Conservation (phyloP, 163 green algal species). For the Volvox carteri region DNA sequence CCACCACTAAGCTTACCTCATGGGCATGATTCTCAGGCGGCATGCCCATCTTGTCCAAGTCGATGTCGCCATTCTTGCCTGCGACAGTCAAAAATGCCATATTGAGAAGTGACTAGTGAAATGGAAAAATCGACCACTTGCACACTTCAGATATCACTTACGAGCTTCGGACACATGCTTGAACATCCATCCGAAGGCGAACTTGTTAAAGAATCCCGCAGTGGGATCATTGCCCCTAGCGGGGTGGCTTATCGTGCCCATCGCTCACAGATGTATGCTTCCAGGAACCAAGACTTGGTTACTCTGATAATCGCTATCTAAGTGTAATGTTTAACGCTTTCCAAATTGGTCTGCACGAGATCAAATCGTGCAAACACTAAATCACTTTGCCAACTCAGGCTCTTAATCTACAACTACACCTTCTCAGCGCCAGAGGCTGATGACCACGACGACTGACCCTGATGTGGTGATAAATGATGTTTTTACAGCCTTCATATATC, state of each 20-base stretch:
- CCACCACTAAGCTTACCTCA: conserved; percentile 10
- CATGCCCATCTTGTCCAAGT: conserved; percentile 32
- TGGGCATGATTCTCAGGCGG: conserved; percentile 26
- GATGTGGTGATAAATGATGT: too few relatives aligned
- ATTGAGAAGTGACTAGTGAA: not conserved
- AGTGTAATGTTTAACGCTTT: too few relatives aligned
- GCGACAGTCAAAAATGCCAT: not conserved
- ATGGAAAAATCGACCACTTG: not conserved
- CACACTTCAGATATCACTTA: conserved; percentile 12
- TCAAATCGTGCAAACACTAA: too few relatives aligned
- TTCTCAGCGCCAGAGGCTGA: too few relatives aligned
- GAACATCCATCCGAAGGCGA: conserved; percentile 46
- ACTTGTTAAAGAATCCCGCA: conserved; percentile 46
- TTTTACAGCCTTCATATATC: not conserved
- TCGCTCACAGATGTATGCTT: too few relatives aligned
- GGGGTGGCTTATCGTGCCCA: not conserved
- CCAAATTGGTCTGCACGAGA: too few relatives aligned
- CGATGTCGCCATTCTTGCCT: not conserved
- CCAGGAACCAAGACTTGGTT: too few relatives aligned
- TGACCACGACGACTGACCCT: too few relatives aligned
- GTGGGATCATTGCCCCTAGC: conserved; percentile 31
- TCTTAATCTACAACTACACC: too few relatives aligned
- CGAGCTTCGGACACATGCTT: conserved; percentile 28
- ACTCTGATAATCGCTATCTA: too few relatives aligned
- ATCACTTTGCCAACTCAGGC: too few relatives aligned